Percentiles rank a stretch among this genome's conserved stretches.
Evolutionary conservation across 306 rosid species (phyloP).

Genomic region (Benincasa hispida): DNA sequence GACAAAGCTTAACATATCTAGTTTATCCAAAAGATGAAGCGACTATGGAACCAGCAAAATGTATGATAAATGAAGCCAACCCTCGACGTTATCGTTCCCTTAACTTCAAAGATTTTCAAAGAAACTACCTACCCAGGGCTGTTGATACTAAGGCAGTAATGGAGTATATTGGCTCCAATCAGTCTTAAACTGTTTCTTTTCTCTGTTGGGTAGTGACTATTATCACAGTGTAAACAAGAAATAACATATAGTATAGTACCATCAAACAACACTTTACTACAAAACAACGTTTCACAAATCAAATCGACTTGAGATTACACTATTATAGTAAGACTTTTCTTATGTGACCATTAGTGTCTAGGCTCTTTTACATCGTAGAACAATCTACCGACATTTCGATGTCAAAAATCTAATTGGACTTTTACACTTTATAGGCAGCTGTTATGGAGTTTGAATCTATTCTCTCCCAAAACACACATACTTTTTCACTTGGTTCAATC

Average conservation of each 20-base stretch:
- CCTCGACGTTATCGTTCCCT: slow-evolving; percentile 30
- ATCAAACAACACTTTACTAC: neutral
- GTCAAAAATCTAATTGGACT: neutral
- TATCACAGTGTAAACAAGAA: neutral
- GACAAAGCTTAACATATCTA: slow-evolving; percentile 40
- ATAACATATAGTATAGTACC: neutral
- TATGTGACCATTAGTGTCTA: neutral
- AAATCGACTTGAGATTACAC: neutral
- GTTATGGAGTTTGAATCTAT: neutral
- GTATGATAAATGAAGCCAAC: slow-evolving; percentile 14
- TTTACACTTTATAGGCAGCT: neutral
- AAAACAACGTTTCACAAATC: neutral
- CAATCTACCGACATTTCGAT: neutral
- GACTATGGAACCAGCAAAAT: slow-evolving; percentile 38
- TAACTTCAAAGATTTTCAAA: slow-evolving; percentile 29
- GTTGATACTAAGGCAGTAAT: slow-evolving; percentile 22
- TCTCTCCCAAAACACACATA: neutral
- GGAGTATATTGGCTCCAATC: neutral
- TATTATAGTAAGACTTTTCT: neutral
- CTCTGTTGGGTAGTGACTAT: too few species aligned
- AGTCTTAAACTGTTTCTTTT: neutral
- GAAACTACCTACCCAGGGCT: slow-evolving; percentile 15
- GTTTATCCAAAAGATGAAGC: slow-evolving; percentile 42
- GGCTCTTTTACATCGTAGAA: neutral
- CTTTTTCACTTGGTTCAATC: neutral